A percentile compares a stretch with the other conserved stretches of the same genome.
Evolutionary conservation across 2,329 filamentous ascomycete genomes (phyloP).

Genomic region (Seiridium unicorne): DNA sequence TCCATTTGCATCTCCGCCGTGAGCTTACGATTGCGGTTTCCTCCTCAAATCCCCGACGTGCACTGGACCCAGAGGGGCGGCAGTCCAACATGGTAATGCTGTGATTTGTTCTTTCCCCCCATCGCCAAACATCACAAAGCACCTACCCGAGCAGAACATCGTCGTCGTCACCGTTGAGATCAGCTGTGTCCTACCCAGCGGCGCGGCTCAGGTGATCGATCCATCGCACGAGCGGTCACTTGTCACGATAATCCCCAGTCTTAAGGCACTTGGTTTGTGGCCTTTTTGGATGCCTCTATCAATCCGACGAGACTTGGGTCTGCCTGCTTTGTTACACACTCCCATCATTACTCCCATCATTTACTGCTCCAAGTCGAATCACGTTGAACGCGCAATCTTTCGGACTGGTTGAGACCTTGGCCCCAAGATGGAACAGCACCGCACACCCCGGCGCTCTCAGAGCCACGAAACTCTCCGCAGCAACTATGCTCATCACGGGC

Average conservation of each 20-base stretch:
- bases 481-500: constrained; percentile 15
- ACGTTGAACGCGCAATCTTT: neutral
- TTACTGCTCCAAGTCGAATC: neutral
- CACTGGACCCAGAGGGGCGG: too few species aligned
- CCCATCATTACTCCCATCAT: neutral
- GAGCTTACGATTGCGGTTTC: too few species aligned
- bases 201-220: neutral
- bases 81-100: too few species aligned
- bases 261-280: neutral
- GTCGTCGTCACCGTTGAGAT: too few species aligned
- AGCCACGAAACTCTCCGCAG: constrained; percentile 30
- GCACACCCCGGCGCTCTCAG: constrained; percentile 26
- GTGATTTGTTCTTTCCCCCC: neutral
- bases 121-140: neutral
- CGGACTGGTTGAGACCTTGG: too few species aligned
- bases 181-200: neutral
- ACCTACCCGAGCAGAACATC: neutral
- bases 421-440: constrained; percentile 14
- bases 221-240: neutral
- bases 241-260: neutral
- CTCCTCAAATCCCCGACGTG: too few species aligned
- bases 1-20: too few species aligned
- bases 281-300: constrained; percentile 4
- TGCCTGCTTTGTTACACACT: constrained; percentile 3
- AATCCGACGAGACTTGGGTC: constrained; percentile 4